These are phyloP conservation scores for Lignosus rhinocerotis DNA, from an alignment of 1,284 basidiomycete genomes.

Conservation along the genomic window DNA sequence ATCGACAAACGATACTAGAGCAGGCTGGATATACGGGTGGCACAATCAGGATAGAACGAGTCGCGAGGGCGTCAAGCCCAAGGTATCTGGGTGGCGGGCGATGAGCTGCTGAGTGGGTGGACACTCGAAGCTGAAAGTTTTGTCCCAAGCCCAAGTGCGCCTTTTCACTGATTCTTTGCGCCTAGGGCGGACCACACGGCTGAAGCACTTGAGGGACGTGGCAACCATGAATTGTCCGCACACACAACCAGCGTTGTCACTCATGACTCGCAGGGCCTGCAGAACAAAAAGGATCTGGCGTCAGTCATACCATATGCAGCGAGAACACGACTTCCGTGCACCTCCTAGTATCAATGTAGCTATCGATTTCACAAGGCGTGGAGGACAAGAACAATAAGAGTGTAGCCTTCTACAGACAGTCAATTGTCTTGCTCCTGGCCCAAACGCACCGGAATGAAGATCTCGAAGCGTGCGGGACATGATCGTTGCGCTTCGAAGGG, in stretches of 20 bases:
- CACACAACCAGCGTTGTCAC: neutral
- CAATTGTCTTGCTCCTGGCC: neutral
- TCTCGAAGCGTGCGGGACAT: neutral
- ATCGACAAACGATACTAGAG: too few species aligned
- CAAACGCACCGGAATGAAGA: neutral
- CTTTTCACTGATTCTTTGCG: neutral
- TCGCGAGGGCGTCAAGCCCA: neutral
- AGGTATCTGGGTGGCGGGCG: neutral
- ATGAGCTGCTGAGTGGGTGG: neutral
- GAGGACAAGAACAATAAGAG: neutral
- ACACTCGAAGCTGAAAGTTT: neutral
- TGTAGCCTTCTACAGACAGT: neutral
- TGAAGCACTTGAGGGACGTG: neutral
- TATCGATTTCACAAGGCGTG: neutral
- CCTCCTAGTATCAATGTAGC: slow-evolving; percentile 1
- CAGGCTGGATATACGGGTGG: too few species aligned
- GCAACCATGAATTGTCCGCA: neutral
- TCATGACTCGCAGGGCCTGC: neutral
- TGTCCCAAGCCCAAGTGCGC: neutral
- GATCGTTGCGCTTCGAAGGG: neutral
- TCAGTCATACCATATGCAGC: neutral
- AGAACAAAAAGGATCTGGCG: neutral
- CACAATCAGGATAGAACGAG: neutral
- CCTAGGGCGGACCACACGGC: neutral
- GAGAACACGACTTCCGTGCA: neutral